These are phyloP conservation scores for Grosmannia penicillata DNA, from an alignment of 2,329 filamentous ascomycete genomes.

Conservation along the genomic window DNA sequence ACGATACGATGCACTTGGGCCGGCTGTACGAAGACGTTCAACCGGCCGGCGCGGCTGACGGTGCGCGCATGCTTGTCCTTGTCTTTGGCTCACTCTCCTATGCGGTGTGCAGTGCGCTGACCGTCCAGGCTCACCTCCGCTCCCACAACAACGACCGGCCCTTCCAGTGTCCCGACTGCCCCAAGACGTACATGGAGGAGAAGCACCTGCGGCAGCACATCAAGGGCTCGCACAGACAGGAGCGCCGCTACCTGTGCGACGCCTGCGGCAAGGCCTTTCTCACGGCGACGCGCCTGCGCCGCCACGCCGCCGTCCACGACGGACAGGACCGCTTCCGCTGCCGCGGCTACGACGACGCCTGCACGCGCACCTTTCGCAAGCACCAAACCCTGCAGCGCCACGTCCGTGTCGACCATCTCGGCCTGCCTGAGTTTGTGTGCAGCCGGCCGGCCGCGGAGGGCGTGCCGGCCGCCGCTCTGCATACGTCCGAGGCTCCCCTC, in stretches of 20 bases:
- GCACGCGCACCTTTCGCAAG: conserved; percentile 71
- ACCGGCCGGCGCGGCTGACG: conserved; percentile 65
- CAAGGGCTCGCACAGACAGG: conserved; percentile 62
- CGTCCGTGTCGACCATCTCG: conserved; percentile 60
- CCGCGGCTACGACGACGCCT: conserved; percentile 50
- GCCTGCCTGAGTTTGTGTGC: conserved; percentile 59
- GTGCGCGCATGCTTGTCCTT: too few species aligned
- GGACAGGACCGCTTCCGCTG: conserved; percentile 65
- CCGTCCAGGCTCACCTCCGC: conserved; percentile 48
- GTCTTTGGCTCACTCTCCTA: not conserved
- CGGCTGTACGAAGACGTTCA: conserved; percentile 70
- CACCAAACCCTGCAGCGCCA: conserved; percentile 76
- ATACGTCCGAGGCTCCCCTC: too few species aligned
- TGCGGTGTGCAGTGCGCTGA: not conserved
- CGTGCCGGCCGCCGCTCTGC: not conserved
- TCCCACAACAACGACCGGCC: conserved; percentile 78
- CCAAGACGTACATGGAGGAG: conserved; percentile 72
- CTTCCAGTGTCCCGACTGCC: conserved; percentile 60
- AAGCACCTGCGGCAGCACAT: conserved; percentile 79
- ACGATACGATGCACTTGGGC: conserved; percentile 61
- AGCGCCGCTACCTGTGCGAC: conserved; percentile 57
- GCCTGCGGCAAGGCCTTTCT: conserved; percentile 71
- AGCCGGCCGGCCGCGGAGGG: conserved; percentile 22
- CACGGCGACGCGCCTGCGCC: conserved; percentile 60
- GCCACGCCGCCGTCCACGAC: conserved; percentile 66